Conservation (phyloP, 176 grass and related monocot species). For the Tillandsia leiboldiana region DNA sequence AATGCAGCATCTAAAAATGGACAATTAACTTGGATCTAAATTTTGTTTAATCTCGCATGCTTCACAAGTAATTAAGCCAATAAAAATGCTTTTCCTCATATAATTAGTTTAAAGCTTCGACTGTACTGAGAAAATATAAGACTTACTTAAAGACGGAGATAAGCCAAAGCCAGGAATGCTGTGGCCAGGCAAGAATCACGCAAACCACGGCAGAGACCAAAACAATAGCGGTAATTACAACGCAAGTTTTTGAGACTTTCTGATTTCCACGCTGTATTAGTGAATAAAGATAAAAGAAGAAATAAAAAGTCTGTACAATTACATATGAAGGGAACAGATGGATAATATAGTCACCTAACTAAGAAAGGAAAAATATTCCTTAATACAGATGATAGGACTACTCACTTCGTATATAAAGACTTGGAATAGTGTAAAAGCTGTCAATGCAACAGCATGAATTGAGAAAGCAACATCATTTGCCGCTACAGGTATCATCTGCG, state of each 20-base stretch:
- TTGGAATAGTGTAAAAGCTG: conserved; percentile 87
- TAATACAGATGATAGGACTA: conserved; percentile 12
- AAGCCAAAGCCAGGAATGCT: conserved; percentile 87
- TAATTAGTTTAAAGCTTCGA: not conserved
- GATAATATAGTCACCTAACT: not conserved
- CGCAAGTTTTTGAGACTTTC: conserved; percentile 73
- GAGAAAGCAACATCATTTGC: conserved; percentile 98
- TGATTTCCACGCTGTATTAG: conserved; percentile 69
- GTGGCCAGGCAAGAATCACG: conserved; percentile 62
- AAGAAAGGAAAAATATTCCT: not conserved
- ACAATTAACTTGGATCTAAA: not conserved
- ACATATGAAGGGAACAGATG: not conserved
- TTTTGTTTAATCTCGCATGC: not conserved
- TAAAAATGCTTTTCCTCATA: not conserved
- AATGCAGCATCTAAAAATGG: not conserved
- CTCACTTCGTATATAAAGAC: conserved; percentile 93
- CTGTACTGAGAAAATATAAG: conserved; percentile 8
- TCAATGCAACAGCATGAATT: conserved; percentile 79
- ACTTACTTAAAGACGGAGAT: conserved; percentile 87
- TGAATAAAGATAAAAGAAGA: conserved; percentile 14
- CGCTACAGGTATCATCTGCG: conserved; percentile 89
- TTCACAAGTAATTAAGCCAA: not conserved
- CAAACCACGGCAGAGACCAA: conserved; percentile 55
- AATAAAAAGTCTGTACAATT: not conserved
- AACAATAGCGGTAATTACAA: conserved; percentile 52